phyloP scores from a whole-genome alignment of 225 moss, liverwort and hornwort species.

The Bryoerythrophyllum caledonicum region DNA sequence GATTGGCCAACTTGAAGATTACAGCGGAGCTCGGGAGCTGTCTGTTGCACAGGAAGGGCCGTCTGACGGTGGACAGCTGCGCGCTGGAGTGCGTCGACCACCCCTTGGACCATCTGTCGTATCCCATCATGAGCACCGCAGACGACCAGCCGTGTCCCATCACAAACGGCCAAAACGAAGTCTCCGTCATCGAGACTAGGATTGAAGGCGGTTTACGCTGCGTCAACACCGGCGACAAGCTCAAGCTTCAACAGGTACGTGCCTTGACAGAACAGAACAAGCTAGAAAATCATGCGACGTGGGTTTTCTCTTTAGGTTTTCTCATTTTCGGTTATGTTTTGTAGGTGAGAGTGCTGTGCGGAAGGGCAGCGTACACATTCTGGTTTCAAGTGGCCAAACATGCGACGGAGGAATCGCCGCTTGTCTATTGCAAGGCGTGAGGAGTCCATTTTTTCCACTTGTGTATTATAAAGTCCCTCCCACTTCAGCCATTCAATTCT shows the following conservation, averaged over 20 bases:
- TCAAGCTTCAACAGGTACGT: constrained; percentile 46
- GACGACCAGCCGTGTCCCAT: constrained; percentile 48
- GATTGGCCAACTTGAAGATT: constrained; percentile 48
- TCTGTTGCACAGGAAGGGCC: constrained; percentile 51
- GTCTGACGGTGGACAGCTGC: constrained; percentile 54
- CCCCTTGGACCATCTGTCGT: constrained; percentile 53
- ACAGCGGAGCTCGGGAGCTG: constrained; percentile 60
- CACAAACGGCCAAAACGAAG: constrained; percentile 43
- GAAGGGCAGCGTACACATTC: constrained; percentile 50
- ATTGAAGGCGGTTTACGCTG: constrained; percentile 51
- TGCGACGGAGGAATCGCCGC: constrained; percentile 26
- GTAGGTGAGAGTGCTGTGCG: constrained; percentile 57
- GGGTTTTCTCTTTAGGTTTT: neutral
- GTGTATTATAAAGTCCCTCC: constrained; percentile 2
- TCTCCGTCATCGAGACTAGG: constrained; percentile 53
- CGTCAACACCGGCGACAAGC: constrained; percentile 47
- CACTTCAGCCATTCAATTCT: constrained; percentile 24
- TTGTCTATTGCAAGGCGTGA: constrained; percentile 46
- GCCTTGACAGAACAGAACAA: too few relatives aligned
- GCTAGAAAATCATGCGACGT: too few relatives aligned
- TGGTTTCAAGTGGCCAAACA: constrained; percentile 55
- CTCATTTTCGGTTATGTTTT: neutral
- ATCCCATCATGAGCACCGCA: constrained; percentile 57
- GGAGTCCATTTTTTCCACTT: neutral
- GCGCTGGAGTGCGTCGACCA: constrained; percentile 51